phyloP scores from a whole-genome alignment of 1,284 basidiomycete genomes.

The Abortiporus biennis region DNA sequence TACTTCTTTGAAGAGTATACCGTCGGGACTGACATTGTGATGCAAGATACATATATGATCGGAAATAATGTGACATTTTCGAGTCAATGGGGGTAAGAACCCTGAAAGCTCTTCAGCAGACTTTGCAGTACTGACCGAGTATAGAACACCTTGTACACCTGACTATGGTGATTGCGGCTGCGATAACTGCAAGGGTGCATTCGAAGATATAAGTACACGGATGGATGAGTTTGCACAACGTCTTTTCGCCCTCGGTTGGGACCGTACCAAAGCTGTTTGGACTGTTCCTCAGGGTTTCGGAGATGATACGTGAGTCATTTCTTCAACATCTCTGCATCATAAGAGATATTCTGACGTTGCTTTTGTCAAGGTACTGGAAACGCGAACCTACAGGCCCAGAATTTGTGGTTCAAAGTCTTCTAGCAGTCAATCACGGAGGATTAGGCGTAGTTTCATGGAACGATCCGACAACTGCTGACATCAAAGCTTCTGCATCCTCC shows the following conservation, averaged over 20 bases:
- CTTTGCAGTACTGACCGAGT: neutral
- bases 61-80: slow-evolving; percentile 67
- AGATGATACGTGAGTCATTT: slow-evolving; percentile 40
- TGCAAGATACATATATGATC: slow-evolving; percentile 55
- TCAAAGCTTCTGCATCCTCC: slow-evolving; percentile 49
- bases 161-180: slow-evolving; percentile 70
- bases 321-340: neutral
- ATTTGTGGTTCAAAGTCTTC: slow-evolving; percentile 55
- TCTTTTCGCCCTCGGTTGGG: slow-evolving; percentile 56
- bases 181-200: slow-evolving; percentile 43
- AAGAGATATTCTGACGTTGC: slow-evolving; percentile 2
- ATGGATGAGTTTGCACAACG: slow-evolving; percentile 58
- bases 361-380: slow-evolving; percentile 52
- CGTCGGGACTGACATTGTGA: slow-evolving; percentile 54
- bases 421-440: slow-evolving; percentile 69
- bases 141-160: slow-evolving; percentile 44
- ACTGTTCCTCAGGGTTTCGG: slow-evolving; percentile 76
- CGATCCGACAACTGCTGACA: slow-evolving; percentile 55
- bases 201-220: slow-evolving; percentile 58
- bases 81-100: slow-evolving; percentile 30
- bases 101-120: neutral
- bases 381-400: slow-evolving; percentile 62
- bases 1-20: slow-evolving; percentile 58
- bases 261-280: slow-evolving; percentile 61
- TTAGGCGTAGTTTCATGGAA: slow-evolving; percentile 66